Conservation (phyloP, 78 protist genomes). For the Trichosphaerium sp. region DNA sequence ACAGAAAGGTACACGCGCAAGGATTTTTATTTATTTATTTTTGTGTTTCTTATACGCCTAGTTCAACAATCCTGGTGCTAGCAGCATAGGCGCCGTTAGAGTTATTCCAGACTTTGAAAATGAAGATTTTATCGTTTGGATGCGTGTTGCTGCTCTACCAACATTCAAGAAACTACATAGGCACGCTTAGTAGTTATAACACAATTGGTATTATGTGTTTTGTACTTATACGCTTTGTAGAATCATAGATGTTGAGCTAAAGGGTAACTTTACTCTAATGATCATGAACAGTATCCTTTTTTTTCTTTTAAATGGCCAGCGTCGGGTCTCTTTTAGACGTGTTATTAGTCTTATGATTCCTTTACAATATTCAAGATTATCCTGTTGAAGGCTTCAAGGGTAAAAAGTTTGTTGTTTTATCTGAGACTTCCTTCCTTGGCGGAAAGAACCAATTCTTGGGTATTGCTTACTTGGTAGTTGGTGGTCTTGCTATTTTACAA, state of each 20-base stretch:
- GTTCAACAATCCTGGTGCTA: no score
- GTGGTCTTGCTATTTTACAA: conserved; percentile 51
- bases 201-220: no score
- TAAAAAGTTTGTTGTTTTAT: conserved; percentile 71
- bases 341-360: no score
- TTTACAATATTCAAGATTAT: conserved; percentile 18
- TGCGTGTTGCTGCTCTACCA: conserved; percentile 91
- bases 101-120: conserved; percentile 43
- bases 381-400: conserved; percentile 64
- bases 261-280: conserved; percentile 33
- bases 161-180: conserved; percentile 84
- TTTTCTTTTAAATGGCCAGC: no score
- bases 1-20: conserved; percentile 52
- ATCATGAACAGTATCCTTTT: neutral
- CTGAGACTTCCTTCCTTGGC: conserved; percentile 91
- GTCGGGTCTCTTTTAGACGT: no score
- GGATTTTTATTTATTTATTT: no score
- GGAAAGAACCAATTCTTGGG: conserved; percentile 88
- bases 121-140: conserved; percentile 91
- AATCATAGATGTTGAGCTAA: conserved; percentile 17
- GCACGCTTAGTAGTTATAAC: no score
- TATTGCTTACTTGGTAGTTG: conserved; percentile 70
- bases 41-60: no score
- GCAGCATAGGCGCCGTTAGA: no score
- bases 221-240: no score